Evolutionary conservation across 2,329 filamentous ascomycete species (phyloP).

Genomic region (Cryphonectria japonica): DNA sequence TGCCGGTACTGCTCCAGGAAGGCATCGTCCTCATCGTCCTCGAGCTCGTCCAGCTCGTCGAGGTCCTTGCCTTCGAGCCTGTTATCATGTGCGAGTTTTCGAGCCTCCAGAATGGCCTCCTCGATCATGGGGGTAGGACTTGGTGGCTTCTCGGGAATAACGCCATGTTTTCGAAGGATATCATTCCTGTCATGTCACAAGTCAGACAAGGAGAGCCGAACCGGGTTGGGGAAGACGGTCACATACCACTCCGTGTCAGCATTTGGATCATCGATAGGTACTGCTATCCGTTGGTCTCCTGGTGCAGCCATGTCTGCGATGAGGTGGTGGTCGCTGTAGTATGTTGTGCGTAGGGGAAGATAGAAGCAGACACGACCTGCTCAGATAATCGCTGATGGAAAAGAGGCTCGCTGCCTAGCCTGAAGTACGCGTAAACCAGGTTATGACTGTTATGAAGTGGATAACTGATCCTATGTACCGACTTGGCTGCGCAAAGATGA

Average conservation of each 20-base stretch:
- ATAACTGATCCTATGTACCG: too few relatives aligned
- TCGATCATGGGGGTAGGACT: constrained; percentile 96
- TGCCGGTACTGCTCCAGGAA: constrained; percentile 88
- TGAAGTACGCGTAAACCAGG: neutral
- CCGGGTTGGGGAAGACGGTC: constrained; percentile 9
- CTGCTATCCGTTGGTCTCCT: constrained; percentile 67
- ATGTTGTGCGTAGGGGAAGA: neutral
- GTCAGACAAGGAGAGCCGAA: neutral
- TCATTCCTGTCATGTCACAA: constrained; percentile 73
- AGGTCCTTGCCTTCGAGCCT: constrained; percentile 91
- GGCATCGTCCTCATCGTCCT: constrained; percentile 92
- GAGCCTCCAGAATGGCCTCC: constrained; percentile 85
- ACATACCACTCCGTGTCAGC: constrained; percentile 93
- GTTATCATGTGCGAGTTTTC: constrained; percentile 85
- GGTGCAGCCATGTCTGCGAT: constrained; percentile 61
- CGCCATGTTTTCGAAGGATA: constrained; percentile 92
- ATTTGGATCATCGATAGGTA: constrained; percentile 93
- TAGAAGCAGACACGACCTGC: neutral
- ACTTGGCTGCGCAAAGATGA: neutral
- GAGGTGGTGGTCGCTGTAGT: neutral
- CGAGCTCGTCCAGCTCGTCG: constrained; percentile 89
- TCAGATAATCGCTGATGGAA: neutral
- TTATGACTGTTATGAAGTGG: neutral
- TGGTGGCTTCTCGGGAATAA: constrained; percentile 97
- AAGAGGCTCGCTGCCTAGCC: neutral